Evolutionary conservation across 1,284 basidiomycete species (phyloP).

Genomic region (Microstroma glucosiphilum): DNA sequence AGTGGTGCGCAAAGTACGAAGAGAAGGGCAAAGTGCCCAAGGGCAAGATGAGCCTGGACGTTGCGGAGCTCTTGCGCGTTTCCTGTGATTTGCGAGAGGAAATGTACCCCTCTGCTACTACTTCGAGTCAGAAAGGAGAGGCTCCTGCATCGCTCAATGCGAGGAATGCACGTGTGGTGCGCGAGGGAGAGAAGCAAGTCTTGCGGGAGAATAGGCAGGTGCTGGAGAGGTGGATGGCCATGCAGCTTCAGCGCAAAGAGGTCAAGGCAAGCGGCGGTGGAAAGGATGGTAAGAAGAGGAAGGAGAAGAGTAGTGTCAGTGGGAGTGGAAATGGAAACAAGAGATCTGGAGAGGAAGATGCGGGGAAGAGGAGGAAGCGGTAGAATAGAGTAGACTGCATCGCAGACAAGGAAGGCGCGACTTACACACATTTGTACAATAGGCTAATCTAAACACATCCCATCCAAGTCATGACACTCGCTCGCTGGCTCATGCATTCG

Average conservation of each 20-base stretch:
- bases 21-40: slow-evolving; percentile 73
- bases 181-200: slow-evolving; percentile 59
- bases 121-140: slow-evolving; percentile 55
- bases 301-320: not conserved
- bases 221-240: not conserved
- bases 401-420: too few relatives aligned
- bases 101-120: slow-evolving; percentile 19
- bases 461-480: too few relatives aligned
- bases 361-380: not conserved
- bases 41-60: slow-evolving; percentile 13
- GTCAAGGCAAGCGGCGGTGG: not conserved
- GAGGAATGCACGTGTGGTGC: slow-evolving; percentile 65
- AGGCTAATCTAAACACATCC: too few relatives aligned
- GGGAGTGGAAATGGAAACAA: not conserved
- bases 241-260: not conserved
- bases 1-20: slow-evolving; percentile 61
- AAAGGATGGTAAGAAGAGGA: not conserved
- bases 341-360: not conserved
- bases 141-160: slow-evolving; percentile 17
- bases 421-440: too few relatives aligned
- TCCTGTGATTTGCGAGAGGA: slow-evolving; percentile 20
- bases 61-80: slow-evolving; percentile 19
- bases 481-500: too few relatives aligned
- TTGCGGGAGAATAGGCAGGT: slow-evolving; percentile 14
- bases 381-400: too few relatives aligned